Conservation (phyloP, 257 asterid genomes). For the Coffea eugenioides region DNA sequence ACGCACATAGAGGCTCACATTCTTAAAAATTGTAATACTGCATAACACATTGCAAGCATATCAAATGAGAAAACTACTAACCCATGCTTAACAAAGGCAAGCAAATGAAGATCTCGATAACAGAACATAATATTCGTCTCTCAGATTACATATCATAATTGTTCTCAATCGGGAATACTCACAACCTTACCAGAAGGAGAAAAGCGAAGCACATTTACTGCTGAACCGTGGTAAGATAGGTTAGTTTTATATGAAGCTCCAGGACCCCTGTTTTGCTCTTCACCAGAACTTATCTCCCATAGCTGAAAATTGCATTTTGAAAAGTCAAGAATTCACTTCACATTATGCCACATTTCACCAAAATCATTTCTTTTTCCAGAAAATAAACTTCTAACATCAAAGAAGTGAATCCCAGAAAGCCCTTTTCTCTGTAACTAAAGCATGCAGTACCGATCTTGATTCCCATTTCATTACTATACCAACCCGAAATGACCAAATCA, state of each 20-base stretch:
- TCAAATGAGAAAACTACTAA: background rate
- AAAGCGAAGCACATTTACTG: constrained; percentile 89
- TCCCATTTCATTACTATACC: background rate
- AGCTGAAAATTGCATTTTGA: constrained; percentile 41
- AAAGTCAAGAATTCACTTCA: background rate
- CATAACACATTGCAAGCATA: background rate
- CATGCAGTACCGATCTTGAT: background rate
- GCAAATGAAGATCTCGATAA: too few species aligned
- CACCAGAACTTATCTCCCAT: constrained; percentile 59
- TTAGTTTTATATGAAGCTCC: constrained; percentile 65
- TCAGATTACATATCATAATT: background rate
- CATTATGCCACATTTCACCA: background rate
- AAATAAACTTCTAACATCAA: background rate
- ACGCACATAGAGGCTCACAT: background rate
- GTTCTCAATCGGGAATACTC: background rate
- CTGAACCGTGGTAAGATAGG: constrained; percentile 79
- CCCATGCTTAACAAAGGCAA: background rate
- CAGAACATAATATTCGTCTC: background rate
- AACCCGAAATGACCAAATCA: too few species aligned
- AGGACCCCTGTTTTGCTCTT: constrained; percentile 57
- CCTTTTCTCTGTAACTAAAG: background rate
- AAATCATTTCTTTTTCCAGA: background rate
- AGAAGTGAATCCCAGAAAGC: background rate
- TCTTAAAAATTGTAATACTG: background rate
- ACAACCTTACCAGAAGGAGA: constrained; percentile 71